Evolutionary conservation across 2,329 filamentous ascomycete genomes (phyloP).

Genomic region (Trichoderma sp.): DNA sequence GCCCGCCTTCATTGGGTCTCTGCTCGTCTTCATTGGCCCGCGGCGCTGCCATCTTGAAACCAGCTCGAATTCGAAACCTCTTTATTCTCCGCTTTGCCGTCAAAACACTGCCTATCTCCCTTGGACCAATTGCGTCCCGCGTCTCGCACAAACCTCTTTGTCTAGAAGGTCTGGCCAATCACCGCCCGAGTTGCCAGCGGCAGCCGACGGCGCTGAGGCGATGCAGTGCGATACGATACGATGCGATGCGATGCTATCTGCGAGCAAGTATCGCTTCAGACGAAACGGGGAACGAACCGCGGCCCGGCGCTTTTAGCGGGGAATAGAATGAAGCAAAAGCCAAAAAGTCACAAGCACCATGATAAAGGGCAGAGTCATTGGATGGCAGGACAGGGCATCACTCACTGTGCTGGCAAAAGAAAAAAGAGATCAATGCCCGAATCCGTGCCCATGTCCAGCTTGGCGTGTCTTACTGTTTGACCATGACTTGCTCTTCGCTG

Average conservation of each 20-base stretch:
- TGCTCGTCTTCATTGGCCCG: conserved; percentile 7
- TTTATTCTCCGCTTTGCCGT: neutral
- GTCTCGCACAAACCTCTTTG: neutral
- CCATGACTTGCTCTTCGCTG: neutral
- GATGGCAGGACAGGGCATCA: neutral
- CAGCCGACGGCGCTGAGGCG: conserved; percentile 5
- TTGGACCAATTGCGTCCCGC: conserved; percentile 1
- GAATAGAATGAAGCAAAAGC: neutral
- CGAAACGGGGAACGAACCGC: neutral
- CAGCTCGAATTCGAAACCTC: conserved; percentile 9
- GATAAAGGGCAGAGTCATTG: neutral
- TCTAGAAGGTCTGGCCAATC: too few species aligned
- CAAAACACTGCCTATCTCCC: neutral
- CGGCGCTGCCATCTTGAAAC: conserved; percentile 20
- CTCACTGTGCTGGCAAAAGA: neutral
- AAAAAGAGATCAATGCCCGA: neutral
- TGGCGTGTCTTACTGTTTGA: neutral
- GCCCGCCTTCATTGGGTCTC: conserved; percentile 1
- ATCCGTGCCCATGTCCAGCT: neutral
- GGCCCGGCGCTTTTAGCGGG: neutral
- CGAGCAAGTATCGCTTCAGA: too few species aligned
- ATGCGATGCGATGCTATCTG: neutral
- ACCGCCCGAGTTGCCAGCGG: neutral
- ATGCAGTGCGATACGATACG: neutral
- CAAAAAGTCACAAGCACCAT: neutral